Base-by-base conservation (phyloP, 2,329 filamentous ascomycete genomes). In the Penicillium fuscoglaucum region DNA sequence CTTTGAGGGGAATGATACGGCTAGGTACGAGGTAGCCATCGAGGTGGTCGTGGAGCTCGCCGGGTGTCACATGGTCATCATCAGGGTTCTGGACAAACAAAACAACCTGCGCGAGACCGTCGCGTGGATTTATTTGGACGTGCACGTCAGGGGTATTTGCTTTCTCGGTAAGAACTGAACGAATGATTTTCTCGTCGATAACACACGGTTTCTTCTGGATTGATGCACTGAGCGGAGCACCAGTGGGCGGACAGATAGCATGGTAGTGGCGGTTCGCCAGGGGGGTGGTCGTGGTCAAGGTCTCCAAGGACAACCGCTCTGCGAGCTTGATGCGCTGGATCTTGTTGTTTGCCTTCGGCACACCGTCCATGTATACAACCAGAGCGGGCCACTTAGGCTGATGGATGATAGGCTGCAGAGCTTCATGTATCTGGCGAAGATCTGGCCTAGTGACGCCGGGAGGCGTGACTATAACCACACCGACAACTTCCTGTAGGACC, bases 281-380 rank as follows among this genome's bases (percentile, higher is more conserved):
- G 2, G 75, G 72, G 4, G 75, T 80, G 6, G 74, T 70, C 29
- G 84, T 80, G 0, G 76, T 78, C 10, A 84, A 61, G 2, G 76
- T 71, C 0, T 76, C 72, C 17, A 85, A 63, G 2, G 70, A 67
- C 5, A 85, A 70, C 3, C 83, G 75, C 55, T 84, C 76, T 0
- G 75, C 79, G 5, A 86, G 71, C 61, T 76, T 80, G 64, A 84
- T 83, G 2, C 83, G 79, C 24, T 84, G 70, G n/a, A 84, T 73
- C 63, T 86, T 86, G 73, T 83, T 83, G 69, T 85, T 84, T 37
- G 76, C 80, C 58, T 81, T 84, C 1, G 84, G 81, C 0, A 83
- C 70, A 41, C 79, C 79, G 31, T 84, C 75, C 83, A 85, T 85
- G 67, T 83, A 84, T 0, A 80, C 77, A 19, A 85, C 69, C 31